phyloP scores from a whole-genome alignment of 768 basidiomycete species.

The Pleurotus djamor region DNA sequence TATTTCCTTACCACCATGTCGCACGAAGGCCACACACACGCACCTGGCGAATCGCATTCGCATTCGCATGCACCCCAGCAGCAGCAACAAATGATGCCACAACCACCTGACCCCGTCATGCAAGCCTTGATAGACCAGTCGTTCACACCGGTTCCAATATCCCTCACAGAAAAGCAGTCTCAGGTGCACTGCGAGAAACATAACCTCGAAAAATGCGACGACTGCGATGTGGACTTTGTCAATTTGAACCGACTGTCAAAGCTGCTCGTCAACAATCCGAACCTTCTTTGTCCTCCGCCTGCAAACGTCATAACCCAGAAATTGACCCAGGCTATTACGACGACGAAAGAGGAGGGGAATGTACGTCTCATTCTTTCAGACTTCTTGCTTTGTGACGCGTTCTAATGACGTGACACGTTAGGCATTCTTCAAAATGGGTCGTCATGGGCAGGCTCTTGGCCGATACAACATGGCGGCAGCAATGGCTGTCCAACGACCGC shows the following conservation, averaged over 20 bases:
- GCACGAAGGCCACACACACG: constrained; percentile 44
- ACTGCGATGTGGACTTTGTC: constrained; percentile 73
- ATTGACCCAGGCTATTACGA: constrained; percentile 68
- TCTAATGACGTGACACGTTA: constrained; percentile 26
- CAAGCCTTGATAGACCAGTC: constrained; percentile 78
- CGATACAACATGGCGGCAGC: constrained; percentile 79
- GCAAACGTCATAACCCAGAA: constrained; percentile 74
- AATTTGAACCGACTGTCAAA: constrained; percentile 76
- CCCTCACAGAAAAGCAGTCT: constrained; percentile 50
- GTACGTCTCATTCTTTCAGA: constrained; percentile 40
- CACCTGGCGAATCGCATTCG: constrained; percentile 49
- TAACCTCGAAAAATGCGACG: constrained; percentile 69
- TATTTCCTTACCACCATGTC: constrained; percentile 1
- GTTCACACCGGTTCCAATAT: constrained; percentile 57
- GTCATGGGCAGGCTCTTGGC: constrained; percentile 68
- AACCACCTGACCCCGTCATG: constrained; percentile 65
- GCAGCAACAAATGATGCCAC: constrained; percentile 31
- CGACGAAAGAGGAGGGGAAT: constrained; percentile 94
- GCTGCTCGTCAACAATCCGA: constrained; percentile 66
- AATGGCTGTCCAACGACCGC: constrained; percentile 77
- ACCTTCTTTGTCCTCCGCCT: constrained; percentile 78
- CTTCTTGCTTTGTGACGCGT: no score
- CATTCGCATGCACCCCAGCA: constrained; percentile 48
- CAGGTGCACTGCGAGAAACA: constrained; percentile 65
- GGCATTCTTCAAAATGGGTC: constrained; percentile 76